Percentiles rank a stretch among this genome's conserved stretches.
Evolutionary conservation across 2,329 filamentous ascomycete species (phyloP).

Genomic region (Falciphora oryzae): DNA sequence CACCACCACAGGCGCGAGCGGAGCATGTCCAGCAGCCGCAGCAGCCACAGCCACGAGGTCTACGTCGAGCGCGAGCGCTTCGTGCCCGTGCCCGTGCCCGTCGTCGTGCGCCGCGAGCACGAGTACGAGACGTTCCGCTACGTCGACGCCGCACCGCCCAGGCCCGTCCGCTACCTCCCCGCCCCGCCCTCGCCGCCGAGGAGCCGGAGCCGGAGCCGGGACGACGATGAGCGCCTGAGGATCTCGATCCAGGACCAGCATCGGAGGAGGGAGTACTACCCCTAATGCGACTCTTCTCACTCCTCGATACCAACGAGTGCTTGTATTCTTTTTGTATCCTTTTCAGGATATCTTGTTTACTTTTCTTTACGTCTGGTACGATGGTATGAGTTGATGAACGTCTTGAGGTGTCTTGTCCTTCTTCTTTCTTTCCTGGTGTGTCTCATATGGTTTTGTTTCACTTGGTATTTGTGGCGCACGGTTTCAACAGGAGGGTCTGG

Average conservation of each 20-base stretch:
- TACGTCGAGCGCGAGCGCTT: slow-evolving; percentile 47
- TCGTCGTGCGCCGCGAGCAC: slow-evolving; percentile 32
- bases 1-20: neutral
- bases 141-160: slow-evolving; percentile 39
- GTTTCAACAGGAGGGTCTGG: too few relatives aligned
- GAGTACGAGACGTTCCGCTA: slow-evolving; percentile 47
- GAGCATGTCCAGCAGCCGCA: slow-evolving; percentile 4
- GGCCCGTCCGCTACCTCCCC: slow-evolving; percentile 24
- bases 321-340: neutral
- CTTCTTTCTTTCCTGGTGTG: neutral
- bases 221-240: slow-evolving; percentile 26
- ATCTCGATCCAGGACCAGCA: slow-evolving; percentile 29
- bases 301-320: neutral
- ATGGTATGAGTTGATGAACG: neutral
- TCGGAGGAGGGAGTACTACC: slow-evolving; percentile 26
- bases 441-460: too few relatives aligned
- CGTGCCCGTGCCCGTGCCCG: slow-evolving; percentile 35
- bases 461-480: too few relatives aligned
- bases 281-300: slow-evolving; percentile 3
- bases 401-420: neutral
- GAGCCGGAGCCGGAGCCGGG: slow-evolving; percentile 20
- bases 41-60: slow-evolving; percentile 33
- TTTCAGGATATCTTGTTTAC: neutral
- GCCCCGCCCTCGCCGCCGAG: slow-evolving; percentile 23
- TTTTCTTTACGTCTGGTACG: neutral